Percentiles rank a stretch among this genome's conserved stretches.
These are phyloP conservation scores for Pleurotus citrinopileatus DNA, from an alignment of 768 basidiomycete species.

Conservation along the genomic window DNA sequence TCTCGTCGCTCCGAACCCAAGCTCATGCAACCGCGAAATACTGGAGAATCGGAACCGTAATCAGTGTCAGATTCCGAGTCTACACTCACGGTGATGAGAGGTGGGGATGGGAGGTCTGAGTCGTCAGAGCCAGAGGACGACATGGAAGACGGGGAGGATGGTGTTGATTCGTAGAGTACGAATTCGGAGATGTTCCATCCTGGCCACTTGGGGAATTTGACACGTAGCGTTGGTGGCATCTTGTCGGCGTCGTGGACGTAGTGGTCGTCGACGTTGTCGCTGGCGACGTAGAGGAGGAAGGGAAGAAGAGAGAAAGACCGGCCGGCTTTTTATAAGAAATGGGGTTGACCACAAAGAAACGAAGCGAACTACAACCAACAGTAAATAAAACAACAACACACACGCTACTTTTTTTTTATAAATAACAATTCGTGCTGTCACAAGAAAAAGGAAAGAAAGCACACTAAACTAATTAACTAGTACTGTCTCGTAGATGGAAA, in stretches of 20 bases:
- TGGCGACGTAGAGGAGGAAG: too few species aligned
- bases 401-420: too few species aligned
- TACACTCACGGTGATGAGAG: constrained; percentile 24
- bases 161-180: constrained; percentile 15
- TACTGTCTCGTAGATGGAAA: too few species aligned
- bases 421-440: too few species aligned
- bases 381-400: too few species aligned
- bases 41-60: constrained; percentile 34
- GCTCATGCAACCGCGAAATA: constrained; percentile 26
- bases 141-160: not conserved
- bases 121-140: not conserved
- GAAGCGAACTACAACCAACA: not conserved
- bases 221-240: constrained; percentile 24
- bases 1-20: constrained; percentile 15
- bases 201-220: constrained; percentile 35
- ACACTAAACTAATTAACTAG: too few species aligned
- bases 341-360: not conserved
- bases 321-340: too few species aligned
- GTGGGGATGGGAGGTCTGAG: constrained; percentile 8
- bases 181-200: constrained; percentile 33
- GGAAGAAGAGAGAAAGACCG: too few species aligned
- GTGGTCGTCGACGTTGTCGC: too few species aligned
- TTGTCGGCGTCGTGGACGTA: not conserved
- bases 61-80: constrained; percentile 28
- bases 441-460: too few species aligned